Conservation (phyloP, 352 stramenopile species). For the Halophytophthora polymorphica region DNA sequence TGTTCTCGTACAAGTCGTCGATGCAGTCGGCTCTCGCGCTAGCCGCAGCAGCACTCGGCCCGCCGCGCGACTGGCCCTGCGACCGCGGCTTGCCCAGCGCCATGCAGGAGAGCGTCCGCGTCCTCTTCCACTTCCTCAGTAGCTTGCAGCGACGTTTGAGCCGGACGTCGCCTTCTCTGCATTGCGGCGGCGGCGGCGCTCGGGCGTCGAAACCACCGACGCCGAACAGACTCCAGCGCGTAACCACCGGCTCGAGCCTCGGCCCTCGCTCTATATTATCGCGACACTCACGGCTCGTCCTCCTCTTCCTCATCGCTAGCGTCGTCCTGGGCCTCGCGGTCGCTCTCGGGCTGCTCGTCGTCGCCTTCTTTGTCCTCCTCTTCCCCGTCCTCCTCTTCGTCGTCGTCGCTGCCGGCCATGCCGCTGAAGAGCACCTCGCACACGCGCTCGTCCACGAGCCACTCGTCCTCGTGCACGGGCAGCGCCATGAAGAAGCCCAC, state of each 20-base stretch:
- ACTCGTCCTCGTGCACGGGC: slow-evolving; percentile 73
- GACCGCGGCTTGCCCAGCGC: slow-evolving; percentile 19
- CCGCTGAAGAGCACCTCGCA: slow-evolving; percentile 66
- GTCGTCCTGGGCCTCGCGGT: slow-evolving; percentile 12
- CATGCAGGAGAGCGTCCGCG: no score
- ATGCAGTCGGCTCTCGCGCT: slow-evolving; percentile 49
- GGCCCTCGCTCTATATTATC: neutral
- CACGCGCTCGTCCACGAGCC: slow-evolving; percentile 73
- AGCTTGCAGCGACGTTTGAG: no score
- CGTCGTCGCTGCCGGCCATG: slow-evolving; percentile 32
- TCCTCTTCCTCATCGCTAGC: slow-evolving; percentile 2
- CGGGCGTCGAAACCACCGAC: no score
- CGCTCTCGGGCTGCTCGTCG: slow-evolving; percentile 17
- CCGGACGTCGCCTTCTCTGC: no score
- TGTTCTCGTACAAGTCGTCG: slow-evolving; percentile 79
- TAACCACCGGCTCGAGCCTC: neutral
- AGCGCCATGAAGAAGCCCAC: slow-evolving; percentile 70
- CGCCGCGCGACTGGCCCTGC: neutral
- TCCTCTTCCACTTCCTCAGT: no score
- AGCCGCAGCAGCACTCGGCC: slow-evolving; percentile 12
- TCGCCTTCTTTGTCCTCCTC: slow-evolving; percentile 22
- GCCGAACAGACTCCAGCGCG: no score
- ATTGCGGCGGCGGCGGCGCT: no score
- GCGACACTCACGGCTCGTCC: neutral
- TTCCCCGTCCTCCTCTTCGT: slow-evolving; percentile 18